Base-by-base conservation (phyloP, 176 grass and related monocot genomes). In the Urochloa ruziziensis region DNA sequence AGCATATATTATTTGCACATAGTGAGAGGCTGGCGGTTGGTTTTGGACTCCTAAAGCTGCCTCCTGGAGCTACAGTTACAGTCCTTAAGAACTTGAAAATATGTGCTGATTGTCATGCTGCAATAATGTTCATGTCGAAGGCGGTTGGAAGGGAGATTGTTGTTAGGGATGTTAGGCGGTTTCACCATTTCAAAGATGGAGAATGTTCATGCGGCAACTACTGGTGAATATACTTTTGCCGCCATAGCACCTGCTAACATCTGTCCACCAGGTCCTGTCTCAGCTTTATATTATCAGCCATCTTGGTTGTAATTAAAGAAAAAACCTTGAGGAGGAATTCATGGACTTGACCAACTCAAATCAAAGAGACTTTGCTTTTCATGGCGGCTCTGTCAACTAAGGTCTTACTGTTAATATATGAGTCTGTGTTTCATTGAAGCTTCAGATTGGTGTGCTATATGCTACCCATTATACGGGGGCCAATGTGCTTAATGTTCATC, bases 11-110 rank as follows among this genome's bases (percentile, higher is more conserved):
- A 80, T 91, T 83, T 88, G 88, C 86, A 4, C 95, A 98, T 75
- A 98, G 95, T 75, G 95, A 94, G 82, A 91, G 89, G 77, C 73
- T 95, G 29, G 96, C 96, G 44, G 93, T 93, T 86, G 93, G 86
- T 74, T 93, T 88, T 84, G 96, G 96, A 60, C 88, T 98, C 80
- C 68, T 98, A 81, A 93, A 91, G 49, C 88, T 98, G 75, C 88
- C 88, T 79, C 53, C 51, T 77, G 86, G 84, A 78, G 92, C 92
- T 21, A 86, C 92, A 17, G 65, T 98, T 80, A 95, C 90, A 79
- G 91, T 98, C 85, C 85, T 98, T 60, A 98, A 98, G 77, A 98
- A 98, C 58, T 89, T 98, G 79, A 98, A 81, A 86, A 98, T 98
- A 44, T 98, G 92, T 27, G 85, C 82, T 66, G 96, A 93, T 85